Conservation (phyloP, 495 filamentous ascomycete genomes). For the Tricharina praecox region DNA sequence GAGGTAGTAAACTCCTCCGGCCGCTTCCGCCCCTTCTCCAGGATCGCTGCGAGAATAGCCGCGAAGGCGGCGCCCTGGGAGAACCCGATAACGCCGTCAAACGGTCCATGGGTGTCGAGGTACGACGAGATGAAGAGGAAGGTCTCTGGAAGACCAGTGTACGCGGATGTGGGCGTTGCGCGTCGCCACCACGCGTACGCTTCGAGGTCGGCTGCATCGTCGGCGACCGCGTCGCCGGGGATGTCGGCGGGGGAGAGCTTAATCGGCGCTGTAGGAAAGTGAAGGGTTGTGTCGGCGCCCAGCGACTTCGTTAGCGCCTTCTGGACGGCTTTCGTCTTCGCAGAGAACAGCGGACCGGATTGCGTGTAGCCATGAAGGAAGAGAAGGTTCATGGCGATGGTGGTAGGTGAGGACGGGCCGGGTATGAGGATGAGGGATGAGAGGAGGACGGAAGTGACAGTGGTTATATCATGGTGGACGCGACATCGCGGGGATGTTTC, state of each 20-base stretch:
- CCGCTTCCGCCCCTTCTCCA: constrained; percentile 39
- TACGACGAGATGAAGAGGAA: constrained; percentile 41
- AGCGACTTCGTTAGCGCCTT: constrained; percentile 65
- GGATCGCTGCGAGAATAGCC: constrained; percentile 40
- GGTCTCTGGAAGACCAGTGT: constrained; percentile 49
- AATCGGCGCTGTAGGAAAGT: constrained; percentile 35
- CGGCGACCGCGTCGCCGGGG: constrained; percentile 35
- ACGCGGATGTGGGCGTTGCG: constrained; percentile 41
- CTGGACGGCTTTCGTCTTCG: constrained; percentile 73
- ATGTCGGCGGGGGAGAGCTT: constrained; percentile 44
- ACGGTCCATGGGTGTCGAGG: constrained; percentile 32
- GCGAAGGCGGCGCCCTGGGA: constrained; percentile 30
- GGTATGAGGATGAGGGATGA: too few relatives aligned
- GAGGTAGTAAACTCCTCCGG: constrained; percentile 30
- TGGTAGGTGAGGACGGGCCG: neutral
- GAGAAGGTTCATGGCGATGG: constrained; percentile 16
- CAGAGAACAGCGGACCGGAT: constrained; percentile 68
- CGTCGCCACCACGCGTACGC: constrained; percentile 73
- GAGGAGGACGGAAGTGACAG: too few relatives aligned
- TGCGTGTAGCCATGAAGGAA: constrained; percentile 69
- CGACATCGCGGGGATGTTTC: too few relatives aligned
- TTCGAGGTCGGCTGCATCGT: constrained; percentile 36
- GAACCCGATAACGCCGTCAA: constrained; percentile 29
- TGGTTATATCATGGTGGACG: too few relatives aligned
- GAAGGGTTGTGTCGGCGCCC: constrained; percentile 29